Percentiles rank a stretch among this genome's conserved stretches.
Conservation (phyloP, 768 basidiomycete genomes). For the Phylloporus sp. region DNA sequence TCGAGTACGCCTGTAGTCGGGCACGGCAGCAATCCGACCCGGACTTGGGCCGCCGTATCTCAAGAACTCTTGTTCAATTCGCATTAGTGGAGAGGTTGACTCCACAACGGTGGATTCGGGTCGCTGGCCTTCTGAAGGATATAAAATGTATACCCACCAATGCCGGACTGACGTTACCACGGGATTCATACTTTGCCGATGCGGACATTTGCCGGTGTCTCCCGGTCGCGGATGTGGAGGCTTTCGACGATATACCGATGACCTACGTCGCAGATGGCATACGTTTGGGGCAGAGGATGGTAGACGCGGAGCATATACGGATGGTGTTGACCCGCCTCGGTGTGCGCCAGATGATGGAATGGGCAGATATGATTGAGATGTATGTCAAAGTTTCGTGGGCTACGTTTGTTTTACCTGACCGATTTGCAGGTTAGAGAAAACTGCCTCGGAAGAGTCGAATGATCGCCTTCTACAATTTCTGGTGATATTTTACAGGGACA, state of each 20-base stretch:
- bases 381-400: constrained; percentile 41
- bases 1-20: constrained; percentile 52
- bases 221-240: constrained; percentile 1
- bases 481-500: constrained; percentile 52
- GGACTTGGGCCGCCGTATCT: constrained; percentile 53
- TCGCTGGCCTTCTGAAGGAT: constrained; percentile 44
- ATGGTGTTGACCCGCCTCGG: background rate
- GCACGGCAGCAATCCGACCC: constrained; percentile 19
- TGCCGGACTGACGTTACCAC: constrained; percentile 61
- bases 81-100: constrained; percentile 64
- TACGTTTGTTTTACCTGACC: constrained; percentile 16
- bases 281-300: background rate
- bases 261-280: background rate
- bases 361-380: constrained; percentile 6
- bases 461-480: constrained; percentile 43
- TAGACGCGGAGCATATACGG: background rate
- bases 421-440: constrained; percentile 5
- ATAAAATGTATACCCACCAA: constrained; percentile 70
- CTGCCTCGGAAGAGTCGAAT: constrained; percentile 13
- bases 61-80: constrained; percentile 58
- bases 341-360: constrained; percentile 35
- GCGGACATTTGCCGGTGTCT: constrained; percentile 64
- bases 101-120: constrained; percentile 45
- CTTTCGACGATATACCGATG: background rate
- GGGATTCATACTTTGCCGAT: constrained; percentile 74